These are phyloP conservation scores for Kwoniella sp. DNA, from an alignment of 768 basidiomycete species.

Conservation along the genomic window DNA sequence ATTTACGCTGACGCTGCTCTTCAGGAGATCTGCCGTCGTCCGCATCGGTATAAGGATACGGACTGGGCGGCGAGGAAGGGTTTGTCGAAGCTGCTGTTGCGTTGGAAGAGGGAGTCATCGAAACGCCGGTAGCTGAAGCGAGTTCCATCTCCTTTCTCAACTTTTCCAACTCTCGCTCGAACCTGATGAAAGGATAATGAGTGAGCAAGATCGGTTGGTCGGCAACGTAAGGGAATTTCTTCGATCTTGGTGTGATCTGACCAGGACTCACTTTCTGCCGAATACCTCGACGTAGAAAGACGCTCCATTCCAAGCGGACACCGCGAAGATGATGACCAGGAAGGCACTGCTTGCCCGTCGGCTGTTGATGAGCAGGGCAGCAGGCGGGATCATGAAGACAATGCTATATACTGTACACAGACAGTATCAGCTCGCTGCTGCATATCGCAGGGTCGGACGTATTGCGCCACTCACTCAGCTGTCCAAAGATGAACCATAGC, in stretches of 20 bases:
- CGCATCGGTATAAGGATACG: constrained; percentile 19
- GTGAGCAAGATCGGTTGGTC: no score
- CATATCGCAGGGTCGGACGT: constrained; percentile 1
- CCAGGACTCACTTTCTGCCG: constrained; percentile 82
- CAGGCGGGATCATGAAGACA: constrained; percentile 80
- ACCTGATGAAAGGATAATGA: constrained; percentile 61
- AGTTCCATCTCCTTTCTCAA: constrained; percentile 88
- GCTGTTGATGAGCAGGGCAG: constrained; percentile 80
- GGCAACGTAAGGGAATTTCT: background rate
- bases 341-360: constrained; percentile 75
- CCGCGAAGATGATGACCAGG: constrained; percentile 75
- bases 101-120: constrained; percentile 19
- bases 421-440: background rate
- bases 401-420: constrained; percentile 70
- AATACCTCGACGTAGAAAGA: constrained; percentile 92
- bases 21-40: background rate
- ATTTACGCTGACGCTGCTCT: background rate
- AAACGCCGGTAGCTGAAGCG: constrained; percentile 40
- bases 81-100: constrained; percentile 15
- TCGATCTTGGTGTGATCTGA: constrained; percentile 7
- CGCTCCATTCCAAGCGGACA: constrained; percentile 91
- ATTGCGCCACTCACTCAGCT: constrained; percentile 64
- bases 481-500: constrained; percentile 78
- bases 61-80: constrained; percentile 26
- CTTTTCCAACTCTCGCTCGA: constrained; percentile 88